Conservation (phyloP, 371 early-diverging fungal genomes). For the Mucor ambiguus region DNA sequence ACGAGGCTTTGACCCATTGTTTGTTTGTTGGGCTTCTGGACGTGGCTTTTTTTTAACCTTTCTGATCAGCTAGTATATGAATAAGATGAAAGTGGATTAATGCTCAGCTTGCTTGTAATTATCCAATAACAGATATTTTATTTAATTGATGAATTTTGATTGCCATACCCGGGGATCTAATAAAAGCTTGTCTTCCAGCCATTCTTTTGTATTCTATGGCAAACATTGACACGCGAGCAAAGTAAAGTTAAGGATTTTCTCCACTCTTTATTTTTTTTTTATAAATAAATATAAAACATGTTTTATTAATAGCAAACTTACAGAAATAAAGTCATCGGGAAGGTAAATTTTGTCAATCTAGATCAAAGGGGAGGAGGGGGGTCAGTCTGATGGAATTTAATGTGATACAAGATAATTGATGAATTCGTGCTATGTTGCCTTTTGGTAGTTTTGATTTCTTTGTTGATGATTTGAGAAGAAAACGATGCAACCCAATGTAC, state of each 20-base stretch:
- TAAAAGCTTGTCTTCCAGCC: neutral
- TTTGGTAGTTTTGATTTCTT: neutral
- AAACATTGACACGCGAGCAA: neutral
- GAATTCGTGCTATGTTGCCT: constrained; percentile 11
- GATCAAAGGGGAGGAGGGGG: constrained; percentile 1
- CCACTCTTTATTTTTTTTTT: neutral
- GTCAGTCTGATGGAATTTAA: neutral
- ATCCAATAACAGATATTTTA: neutral
- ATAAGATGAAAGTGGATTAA: neutral
- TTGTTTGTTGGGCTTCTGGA: neutral
- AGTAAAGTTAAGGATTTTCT: constrained; percentile 2
- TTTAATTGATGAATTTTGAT: neutral
- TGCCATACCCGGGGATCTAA: neutral
- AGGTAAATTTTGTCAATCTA: neutral
- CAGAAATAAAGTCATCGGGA: neutral
- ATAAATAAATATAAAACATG: constrained; percentile 1
- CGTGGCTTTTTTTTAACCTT: neutral
- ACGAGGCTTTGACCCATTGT: neutral
- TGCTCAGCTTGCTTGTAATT: neutral
- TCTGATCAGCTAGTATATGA: neutral
- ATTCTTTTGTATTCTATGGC: neutral
- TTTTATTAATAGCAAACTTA: neutral
- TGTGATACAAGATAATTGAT: constrained; percentile 5
- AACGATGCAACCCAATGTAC: neutral
- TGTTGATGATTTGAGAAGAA: neutral